Conservation (phyloP, 2,329 filamentous ascomycete species). For the Capronia coronata region DNA sequence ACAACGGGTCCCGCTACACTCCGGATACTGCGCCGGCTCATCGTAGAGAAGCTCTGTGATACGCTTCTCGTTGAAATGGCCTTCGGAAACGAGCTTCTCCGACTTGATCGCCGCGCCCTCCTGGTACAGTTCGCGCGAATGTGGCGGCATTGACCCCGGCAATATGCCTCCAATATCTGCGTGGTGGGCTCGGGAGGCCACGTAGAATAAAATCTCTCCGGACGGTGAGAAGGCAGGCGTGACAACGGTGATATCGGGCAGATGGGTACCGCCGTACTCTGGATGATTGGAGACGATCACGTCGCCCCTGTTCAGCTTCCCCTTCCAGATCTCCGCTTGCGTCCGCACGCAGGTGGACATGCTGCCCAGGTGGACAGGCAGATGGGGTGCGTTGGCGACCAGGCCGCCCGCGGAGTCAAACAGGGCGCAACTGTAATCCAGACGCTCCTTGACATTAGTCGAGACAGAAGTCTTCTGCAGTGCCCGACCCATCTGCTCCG, state of each 20-base stretch:
- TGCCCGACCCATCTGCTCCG: conserved; percentile 54
- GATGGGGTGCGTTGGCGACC: conserved; percentile 69
- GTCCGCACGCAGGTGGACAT: conserved; percentile 74
- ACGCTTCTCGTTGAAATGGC: conserved; percentile 67
- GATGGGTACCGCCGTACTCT: conserved; percentile 74
- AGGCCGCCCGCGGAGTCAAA: conserved; percentile 66
- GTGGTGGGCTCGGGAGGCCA: conserved; percentile 72
- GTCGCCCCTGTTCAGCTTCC: conserved; percentile 69
- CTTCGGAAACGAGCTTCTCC: conserved; percentile 47
- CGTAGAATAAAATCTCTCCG: conserved; percentile 69
- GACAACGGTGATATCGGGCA: conserved; percentile 76
- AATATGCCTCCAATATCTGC: conserved; percentile 80
- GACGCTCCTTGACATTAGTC: conserved; percentile 70
- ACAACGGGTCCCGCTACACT: conserved; percentile 71
- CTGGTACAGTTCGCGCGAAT: conserved; percentile 59
- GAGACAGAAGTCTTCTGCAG: conserved; percentile 52
- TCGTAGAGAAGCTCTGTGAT: conserved; percentile 65
- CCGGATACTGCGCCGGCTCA: conserved; percentile 67
- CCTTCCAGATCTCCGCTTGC: conserved; percentile 71
- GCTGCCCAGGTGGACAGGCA: conserved; percentile 70
- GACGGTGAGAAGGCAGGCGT: conserved; percentile 65
- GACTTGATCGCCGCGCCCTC: conserved; percentile 60
- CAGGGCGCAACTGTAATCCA: conserved; percentile 71
- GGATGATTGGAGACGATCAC: conserved; percentile 81
- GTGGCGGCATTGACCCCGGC: conserved; percentile 77